Evolutionary conservation across 1,139 yeast species (phyloP).

Genomic region (Kodamaea arcana): DNA sequence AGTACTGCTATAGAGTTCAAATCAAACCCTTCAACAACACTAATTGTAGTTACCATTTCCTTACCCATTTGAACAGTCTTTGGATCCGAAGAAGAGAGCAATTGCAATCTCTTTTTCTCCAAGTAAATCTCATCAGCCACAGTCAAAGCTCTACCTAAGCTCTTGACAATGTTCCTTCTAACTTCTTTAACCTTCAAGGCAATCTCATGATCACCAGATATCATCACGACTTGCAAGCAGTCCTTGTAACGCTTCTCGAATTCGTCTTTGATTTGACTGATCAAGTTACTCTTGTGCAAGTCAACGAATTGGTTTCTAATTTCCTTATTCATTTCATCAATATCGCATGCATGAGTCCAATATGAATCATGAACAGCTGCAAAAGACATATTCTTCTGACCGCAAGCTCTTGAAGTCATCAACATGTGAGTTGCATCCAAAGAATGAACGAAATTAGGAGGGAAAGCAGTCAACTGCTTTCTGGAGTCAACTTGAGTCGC

Average conservation of each 20-base stretch:
- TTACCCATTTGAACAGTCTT: slow-evolving; percentile 48
- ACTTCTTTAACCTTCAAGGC: slow-evolving; percentile 49
- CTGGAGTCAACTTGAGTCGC: slow-evolving; percentile 80
- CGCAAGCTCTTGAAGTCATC: slow-evolving; percentile 78
- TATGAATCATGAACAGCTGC: slow-evolving; percentile 98
- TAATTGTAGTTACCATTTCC: slow-evolving; percentile 68
- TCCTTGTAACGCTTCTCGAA: slow-evolving; percentile 77
- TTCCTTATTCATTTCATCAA: slow-evolving; percentile 65
- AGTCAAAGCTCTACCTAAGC: slow-evolving; percentile 56
- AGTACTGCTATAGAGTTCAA: slow-evolving; percentile 23
- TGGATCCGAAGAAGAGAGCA: slow-evolving; percentile 52
- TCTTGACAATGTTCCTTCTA: slow-evolving; percentile 46
- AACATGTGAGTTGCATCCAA: slow-evolving; percentile 97
- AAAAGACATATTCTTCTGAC: slow-evolving; percentile 64
- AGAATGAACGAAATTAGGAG: slow-evolving; percentile 94
- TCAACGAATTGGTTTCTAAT: slow-evolving; percentile 78
- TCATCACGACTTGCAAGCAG: slow-evolving; percentile 55
- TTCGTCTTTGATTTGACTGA: slow-evolving; percentile 69
- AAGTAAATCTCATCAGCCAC: slow-evolving; percentile 69
- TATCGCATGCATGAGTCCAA: slow-evolving; percentile 95
- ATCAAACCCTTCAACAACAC: slow-evolving; percentile 49
- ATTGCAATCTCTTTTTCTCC: slow-evolving; percentile 60
- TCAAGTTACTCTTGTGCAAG: slow-evolving; percentile 70
- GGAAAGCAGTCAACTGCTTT: slow-evolving; percentile 89
- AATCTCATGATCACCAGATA: slow-evolving; percentile 51